A percentile compares a stretch with the other conserved stretches of the same genome.
These are phyloP conservation scores for Tolypocladium pustulatum DNA, from an alignment of 2,329 filamentous ascomycete genomes.

Conservation along the genomic window DNA sequence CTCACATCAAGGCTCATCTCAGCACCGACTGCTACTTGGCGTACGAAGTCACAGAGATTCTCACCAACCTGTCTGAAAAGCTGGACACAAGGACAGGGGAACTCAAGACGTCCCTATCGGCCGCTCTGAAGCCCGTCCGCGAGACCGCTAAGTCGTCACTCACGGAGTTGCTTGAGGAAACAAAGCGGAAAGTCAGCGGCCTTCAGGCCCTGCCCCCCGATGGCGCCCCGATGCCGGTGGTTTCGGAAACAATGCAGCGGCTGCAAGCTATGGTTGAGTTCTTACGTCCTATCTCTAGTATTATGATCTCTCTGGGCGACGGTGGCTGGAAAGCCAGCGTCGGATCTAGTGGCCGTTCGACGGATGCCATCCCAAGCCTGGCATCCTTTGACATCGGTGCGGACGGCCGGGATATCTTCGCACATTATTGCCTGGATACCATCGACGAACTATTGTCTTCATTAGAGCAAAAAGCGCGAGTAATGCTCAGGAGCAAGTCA, in stretches of 20 bases:
- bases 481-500: conserved; percentile 66
- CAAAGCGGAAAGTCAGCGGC: conserved; percentile 54
- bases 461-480: conserved; percentile 63
- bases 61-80: conserved; percentile 67
- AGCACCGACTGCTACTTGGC: conserved; percentile 89
- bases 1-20: conserved; percentile 77
- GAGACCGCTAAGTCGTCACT: conserved; percentile 87
- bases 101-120: conserved; percentile 70
- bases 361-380: conserved; percentile 58
- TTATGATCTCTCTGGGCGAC: conserved; percentile 86
- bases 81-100: conserved; percentile 78
- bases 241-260: conserved; percentile 75
- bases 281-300: conserved; percentile 72
- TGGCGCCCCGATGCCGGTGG: conserved; percentile 66
- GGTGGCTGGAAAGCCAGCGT: conserved; percentile 67
- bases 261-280: conserved; percentile 83
- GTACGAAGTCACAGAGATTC: conserved; percentile 89
- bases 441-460: conserved; percentile 70
- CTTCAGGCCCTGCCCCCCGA: conserved; percentile 65
- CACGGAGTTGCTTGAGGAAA: conserved; percentile 74
- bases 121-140: conserved; percentile 77
- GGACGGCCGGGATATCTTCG: conserved; percentile 79
- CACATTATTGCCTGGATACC: conserved; percentile 81
- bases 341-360: conserved; percentile 41
- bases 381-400: conserved; percentile 79